Base-by-base conservation (phyloP, 371 early-diverging fungal species). In the Umbelopsis sp. region DNA sequence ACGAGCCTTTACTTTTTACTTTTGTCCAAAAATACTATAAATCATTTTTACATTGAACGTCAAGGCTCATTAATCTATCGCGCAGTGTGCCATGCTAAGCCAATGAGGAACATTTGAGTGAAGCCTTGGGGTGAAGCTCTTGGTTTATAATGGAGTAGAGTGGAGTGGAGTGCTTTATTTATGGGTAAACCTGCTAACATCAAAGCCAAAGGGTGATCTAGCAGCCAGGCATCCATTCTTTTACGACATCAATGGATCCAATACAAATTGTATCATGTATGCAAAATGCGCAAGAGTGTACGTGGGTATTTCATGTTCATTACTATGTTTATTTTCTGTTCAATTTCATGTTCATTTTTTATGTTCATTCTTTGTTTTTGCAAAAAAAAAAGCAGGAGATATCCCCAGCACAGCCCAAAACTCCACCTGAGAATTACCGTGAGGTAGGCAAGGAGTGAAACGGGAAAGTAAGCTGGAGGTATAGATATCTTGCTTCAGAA, bases 401-500 rank as follows among this genome's bases (percentile, higher is more conserved):
- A 57, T 57, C 57, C 57, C 57, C 57, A 29, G 57, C 57, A 57
- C 57, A 35, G 57, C 57, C 57, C 57, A 57, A 57, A 57, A 57
- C 57, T 57, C 57, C 57, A 57, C 57, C 57, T 41, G 57, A 25
- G 35, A 7, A 35, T 37, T 35, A 35, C 48, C 20, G 48, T 48
- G 20, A 48, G 20, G 48, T 57, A 18, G 57, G 57, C 57, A 57
- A 57, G 57, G 37, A 57, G 57, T 35, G 57, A 57, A 57, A 57
- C 57, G 37, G 57, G 57, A 57, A 32, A 57, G 57, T 57, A 57
- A 57, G 57, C 57, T 18, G 57, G 57, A 57, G 57, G 57, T 57
- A 57, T 57, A 57, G 57, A 57, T 57, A 57, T 57, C 57, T 57
- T 57, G 57, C 57, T 57, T 57, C 57, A 57, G 57, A 57, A 57